phyloP scores from a whole-genome alignment of 2,329 filamentous ascomycete genomes.

The Neoscytalidium dimidiatum region DNA sequence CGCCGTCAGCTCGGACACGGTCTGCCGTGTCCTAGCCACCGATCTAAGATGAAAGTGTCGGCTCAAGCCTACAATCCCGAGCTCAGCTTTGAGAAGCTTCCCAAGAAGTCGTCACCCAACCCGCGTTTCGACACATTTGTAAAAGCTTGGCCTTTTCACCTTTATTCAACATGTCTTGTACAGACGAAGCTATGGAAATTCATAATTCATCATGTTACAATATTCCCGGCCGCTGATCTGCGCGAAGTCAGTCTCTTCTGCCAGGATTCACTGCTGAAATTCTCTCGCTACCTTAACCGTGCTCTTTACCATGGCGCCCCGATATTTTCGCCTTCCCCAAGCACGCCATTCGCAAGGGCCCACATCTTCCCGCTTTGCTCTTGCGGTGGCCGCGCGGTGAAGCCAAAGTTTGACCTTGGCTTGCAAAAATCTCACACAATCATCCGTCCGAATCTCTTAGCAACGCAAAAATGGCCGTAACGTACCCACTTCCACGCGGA shows the following conservation, averaged over 20 bases:
- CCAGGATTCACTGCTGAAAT: background rate
- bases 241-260: too few species aligned
- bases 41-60: background rate
- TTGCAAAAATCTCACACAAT: background rate
- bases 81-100: background rate
- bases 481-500: background rate
- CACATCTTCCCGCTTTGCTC: constrained; percentile 1
- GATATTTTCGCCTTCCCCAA: background rate
- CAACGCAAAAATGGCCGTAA: background rate
- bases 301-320: background rate
- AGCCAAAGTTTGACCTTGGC: background rate
- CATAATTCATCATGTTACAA: too few species aligned
- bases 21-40: background rate
- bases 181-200: too few species aligned
- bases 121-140: too few species aligned
- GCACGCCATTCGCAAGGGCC: constrained; percentile 9
- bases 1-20: background rate
- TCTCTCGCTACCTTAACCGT: background rate
- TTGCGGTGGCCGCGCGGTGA: background rate
- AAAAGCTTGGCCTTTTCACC: background rate
- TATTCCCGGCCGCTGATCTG: too few species aligned
- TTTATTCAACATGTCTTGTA: too few species aligned
- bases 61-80: background rate
- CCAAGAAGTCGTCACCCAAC: too few species aligned
- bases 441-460: background rate